phyloP scores from a whole-genome alignment of 495 filamentous ascomycete genomes.

The Penicillium cinerascens region DNA sequence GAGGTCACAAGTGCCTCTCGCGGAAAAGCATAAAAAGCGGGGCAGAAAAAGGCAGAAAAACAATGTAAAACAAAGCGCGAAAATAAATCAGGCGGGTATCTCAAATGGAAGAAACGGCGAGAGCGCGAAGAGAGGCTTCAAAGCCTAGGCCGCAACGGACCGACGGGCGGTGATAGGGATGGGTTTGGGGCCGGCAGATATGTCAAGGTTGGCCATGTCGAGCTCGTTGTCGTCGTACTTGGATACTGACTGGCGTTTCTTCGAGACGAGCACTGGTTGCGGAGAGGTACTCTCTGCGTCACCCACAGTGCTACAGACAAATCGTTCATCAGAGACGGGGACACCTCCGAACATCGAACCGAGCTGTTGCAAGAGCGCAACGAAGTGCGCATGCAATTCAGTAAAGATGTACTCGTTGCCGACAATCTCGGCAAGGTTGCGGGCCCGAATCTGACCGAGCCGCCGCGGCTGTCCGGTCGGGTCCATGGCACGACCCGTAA shows the following conservation, averaged over 20 bases:
- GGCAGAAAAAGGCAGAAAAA: background rate
- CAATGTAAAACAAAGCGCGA: conserved; percentile 9
- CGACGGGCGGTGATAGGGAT: conserved; percentile 43
- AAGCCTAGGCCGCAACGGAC: conserved; percentile 36
- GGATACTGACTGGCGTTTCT: conserved; percentile 14
- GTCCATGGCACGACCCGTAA: conserved; percentile 58
- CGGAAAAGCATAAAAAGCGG: background rate
- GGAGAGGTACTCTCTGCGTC: conserved; percentile 25
- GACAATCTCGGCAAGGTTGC: conserved; percentile 80
- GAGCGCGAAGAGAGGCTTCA: conserved; percentile 2
- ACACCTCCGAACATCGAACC: conserved; percentile 48
- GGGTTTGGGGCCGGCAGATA: conserved; percentile 40
- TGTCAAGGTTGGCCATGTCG: conserved; percentile 35
- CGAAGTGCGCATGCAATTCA: conserved; percentile 77
- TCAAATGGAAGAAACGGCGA: conserved; percentile 6
- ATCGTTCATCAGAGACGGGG: conserved; percentile 43
- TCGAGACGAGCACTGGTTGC: conserved; percentile 24
- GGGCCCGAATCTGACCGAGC: conserved; percentile 58
- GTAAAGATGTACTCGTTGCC: conserved; percentile 86
- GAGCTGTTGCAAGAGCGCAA: conserved; percentile 66
- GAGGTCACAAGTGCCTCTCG: conserved; percentile 5
- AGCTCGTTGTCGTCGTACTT: conserved; percentile 34
- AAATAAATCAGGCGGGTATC: conserved; percentile 21
- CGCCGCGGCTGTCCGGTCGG: conserved; percentile 52
- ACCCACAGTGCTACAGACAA: conserved; percentile 40